Base-by-base conservation (phyloP, 2,329 filamentous ascomycete species). In the Colletotrichum phormii region DNA sequence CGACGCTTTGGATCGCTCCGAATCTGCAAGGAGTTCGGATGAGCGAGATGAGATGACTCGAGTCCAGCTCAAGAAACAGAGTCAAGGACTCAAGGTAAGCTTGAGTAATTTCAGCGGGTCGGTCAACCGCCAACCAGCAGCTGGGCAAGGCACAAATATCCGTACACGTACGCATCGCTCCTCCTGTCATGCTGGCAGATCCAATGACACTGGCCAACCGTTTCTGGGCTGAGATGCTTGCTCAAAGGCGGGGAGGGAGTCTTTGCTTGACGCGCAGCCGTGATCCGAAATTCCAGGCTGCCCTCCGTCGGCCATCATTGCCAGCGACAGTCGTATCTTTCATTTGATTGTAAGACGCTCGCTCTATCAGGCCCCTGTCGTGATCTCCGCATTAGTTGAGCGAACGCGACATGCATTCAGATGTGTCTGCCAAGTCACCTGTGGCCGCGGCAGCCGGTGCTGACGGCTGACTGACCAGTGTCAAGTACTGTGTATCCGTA, bases 41-140 rank as follows among this genome's bases (percentile, higher is more conserved):
- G 55, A 70, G 66, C 66, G 66, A 73, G 71, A 73, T 73, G 71
- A 73, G 46, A 69, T 54, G 70, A 72, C 55, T 49, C 59, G 51
- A 71, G 58, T 12, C 68, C 49, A 35, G 64, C 54, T 57, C 15
- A 29, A 58, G 51, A 68, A 37, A 31, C 58, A 53, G 35, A 72
- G 29, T 58, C 18, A 57, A 59, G 59, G 59, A 72, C n/a, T 58
- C 18, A 57, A 59, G 59, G 59, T 59, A 54, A 53, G 42, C 69
- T 72, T 53, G 69, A 46, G 55, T 60, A 60, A 51, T 64, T 72
- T 60, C 33, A 46, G 65, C 59, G 70, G 55, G 65, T 26, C 59
- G 31, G 24, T 33, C 53, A 53, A 35, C 54, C 53, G 61, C 12
- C 29, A 42, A 46, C 54, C 22, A 29, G 35, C 37, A 7, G 15